These are phyloP conservation scores for Choiromyces venosus DNA, from an alignment of 495 filamentous ascomycete species.

Conservation along the genomic window DNA sequence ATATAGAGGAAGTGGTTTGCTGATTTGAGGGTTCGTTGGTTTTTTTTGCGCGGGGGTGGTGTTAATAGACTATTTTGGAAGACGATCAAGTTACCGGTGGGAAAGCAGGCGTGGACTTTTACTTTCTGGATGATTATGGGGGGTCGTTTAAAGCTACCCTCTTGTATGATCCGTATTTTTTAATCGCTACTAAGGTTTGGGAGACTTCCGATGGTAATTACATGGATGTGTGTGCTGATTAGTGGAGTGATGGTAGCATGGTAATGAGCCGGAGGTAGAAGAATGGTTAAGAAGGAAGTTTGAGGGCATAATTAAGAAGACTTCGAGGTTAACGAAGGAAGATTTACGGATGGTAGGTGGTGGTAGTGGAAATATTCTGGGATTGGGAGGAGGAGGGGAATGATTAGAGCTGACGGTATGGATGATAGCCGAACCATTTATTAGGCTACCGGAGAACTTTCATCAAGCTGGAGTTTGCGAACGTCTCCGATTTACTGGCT, in stretches of 20 bases:
- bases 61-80: slow-evolving; percentile 62
- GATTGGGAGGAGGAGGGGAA: no score
- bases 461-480: slow-evolving; percentile 76
- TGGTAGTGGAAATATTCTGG: not conserved
- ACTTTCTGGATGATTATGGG: slow-evolving; percentile 92
- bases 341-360: slow-evolving; percentile 66
- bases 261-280: slow-evolving; percentile 79
- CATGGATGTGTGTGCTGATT: slow-evolving; percentile 10
- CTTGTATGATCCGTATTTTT: slow-evolving; percentile 94
- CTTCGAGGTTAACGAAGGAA: slow-evolving; percentile 78
- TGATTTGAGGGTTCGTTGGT: slow-evolving; percentile 9
- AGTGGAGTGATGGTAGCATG: slow-evolving; percentile 15
- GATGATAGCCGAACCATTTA: slow-evolving; percentile 70
- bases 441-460: slow-evolving; percentile 84
- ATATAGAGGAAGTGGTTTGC: not conserved
- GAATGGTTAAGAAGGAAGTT: slow-evolving; percentile 82
- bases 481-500: slow-evolving; percentile 75
- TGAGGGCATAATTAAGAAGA: slow-evolving; percentile 74
- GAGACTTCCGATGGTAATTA: slow-evolving; percentile 27
- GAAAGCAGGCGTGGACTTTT: slow-evolving; percentile 88
- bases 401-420: not conserved
- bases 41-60: no score
- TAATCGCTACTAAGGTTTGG: slow-evolving; percentile 81
- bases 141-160: slow-evolving; percentile 93
- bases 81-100: slow-evolving; percentile 73